These are phyloP conservation scores for Centaurea solstitialis DNA, from an alignment of 129 eudicot genomes.

Conservation along the genomic window DNA sequence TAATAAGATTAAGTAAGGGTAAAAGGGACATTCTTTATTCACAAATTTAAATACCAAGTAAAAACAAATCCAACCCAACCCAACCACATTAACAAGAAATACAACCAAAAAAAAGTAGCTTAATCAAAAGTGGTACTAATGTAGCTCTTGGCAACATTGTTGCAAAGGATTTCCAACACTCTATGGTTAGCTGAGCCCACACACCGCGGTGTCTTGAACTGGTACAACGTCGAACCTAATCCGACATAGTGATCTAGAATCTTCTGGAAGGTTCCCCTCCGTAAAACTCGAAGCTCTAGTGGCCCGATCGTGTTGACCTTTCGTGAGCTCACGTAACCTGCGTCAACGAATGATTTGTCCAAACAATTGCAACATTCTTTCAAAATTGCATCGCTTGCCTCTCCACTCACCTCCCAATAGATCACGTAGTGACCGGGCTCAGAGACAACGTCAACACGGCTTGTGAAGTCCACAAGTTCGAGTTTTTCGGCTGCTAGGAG, in stretches of 20 bases:
- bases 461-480: slow-evolving; percentile 85
- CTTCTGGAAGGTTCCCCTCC: slow-evolving; percentile 76
- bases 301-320: slow-evolving; percentile 65
- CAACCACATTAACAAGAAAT: slow-evolving; percentile 4
- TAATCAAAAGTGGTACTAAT: slow-evolving; percentile 60
- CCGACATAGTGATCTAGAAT: slow-evolving; percentile 65
- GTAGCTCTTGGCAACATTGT: slow-evolving; percentile 64
- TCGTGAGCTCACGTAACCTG: slow-evolving; percentile 76
- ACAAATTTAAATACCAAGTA: neutral
- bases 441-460: slow-evolving; percentile 50
- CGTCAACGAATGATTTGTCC: slow-evolving; percentile 76
- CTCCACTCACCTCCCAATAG: slow-evolving; percentile 80
- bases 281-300: slow-evolving; percentile 68
- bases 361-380: slow-evolving; percentile 77
- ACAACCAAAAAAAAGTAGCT: neutral
- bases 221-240: slow-evolving; percentile 75
- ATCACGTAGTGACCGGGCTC: slow-evolving; percentile 87
- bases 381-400: slow-evolving; percentile 49
- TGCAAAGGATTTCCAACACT: slow-evolving; percentile 63
- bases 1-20: neutral
- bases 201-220: slow-evolving; percentile 85
- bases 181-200: slow-evolving; percentile 52
- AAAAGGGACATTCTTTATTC: neutral
- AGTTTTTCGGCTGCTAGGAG: slow-evolving; percentile 56
- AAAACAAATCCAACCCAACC: neutral